Percentiles rank a stretch among this genome's conserved stretches.
These are phyloP conservation scores for Inonotus hispidus DNA, from an alignment of 1,284 basidiomycete genomes.

Conservation along the genomic window DNA sequence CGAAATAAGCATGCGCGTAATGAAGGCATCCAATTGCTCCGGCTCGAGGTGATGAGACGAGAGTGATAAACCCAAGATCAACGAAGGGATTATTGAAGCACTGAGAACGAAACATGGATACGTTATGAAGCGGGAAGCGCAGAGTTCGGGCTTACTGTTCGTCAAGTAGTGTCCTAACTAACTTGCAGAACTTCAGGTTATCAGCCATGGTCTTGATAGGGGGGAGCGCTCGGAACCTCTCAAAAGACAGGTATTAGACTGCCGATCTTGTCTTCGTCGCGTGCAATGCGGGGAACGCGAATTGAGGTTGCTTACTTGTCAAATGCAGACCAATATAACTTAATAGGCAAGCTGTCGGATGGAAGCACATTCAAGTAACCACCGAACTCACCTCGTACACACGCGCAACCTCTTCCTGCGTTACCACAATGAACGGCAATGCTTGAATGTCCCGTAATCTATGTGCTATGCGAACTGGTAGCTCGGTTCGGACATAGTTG, in stretches of 20 bases:
- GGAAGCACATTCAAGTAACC: background rate
- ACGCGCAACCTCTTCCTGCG: conserved; percentile 76
- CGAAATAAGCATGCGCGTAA: conserved; percentile 87
- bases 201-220: conserved; percentile 69
- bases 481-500: conserved; percentile 85
- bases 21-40: conserved; percentile 80
- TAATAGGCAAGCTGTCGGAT: background rate
- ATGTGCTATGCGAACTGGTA: conserved; percentile 86
- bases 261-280: background rate
- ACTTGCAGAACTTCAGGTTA: conserved; percentile 75
- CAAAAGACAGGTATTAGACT: background rate
- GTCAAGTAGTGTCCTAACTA: conserved; percentile 59
- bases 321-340: conserved; percentile 81
- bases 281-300: background rate
- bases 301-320: conserved; percentile 52
- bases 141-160: conserved; percentile 57
- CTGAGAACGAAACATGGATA: conserved; percentile 32
- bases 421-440: conserved; percentile 85
- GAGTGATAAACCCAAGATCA: conserved; percentile 71
- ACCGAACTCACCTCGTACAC: conserved; percentile 69
- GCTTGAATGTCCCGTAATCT: conserved; percentile 82
- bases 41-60: conserved; percentile 75
- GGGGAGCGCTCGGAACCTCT: conserved; percentile 73
- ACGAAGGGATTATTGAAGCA: conserved; percentile 69
- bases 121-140: conserved; percentile 27